Conservation (phyloP, 1,284 basidiomycete species). For the Trametes sp. region DNA sequence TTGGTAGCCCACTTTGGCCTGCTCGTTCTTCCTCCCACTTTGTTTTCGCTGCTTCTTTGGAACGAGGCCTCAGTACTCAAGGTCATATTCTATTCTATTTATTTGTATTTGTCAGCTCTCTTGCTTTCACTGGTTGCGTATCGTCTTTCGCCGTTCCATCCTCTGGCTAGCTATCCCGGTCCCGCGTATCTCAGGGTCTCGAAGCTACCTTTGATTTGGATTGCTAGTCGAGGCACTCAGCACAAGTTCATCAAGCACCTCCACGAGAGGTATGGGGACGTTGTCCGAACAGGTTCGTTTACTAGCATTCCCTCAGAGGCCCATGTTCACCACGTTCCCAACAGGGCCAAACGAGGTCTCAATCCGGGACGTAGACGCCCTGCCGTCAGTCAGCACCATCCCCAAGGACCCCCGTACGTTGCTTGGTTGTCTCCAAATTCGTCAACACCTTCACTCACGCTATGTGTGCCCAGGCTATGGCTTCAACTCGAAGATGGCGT, state of each 20-base stretch:
- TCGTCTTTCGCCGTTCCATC: slow-evolving; percentile 43
- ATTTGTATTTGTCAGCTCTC: slow-evolving; percentile 20
- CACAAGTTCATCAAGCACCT: slow-evolving; percentile 35
- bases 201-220: slow-evolving; percentile 33
- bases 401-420: slow-evolving; percentile 14
- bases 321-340: background rate
- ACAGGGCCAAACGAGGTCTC: slow-evolving; percentile 23
- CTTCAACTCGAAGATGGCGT: too few relatives aligned
- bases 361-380: background rate
- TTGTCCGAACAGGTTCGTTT: slow-evolving; percentile 39
- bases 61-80: too few relatives aligned
- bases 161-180: slow-evolving; percentile 41
- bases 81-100: background rate
- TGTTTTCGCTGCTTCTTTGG: background rate
- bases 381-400: slow-evolving; percentile 2
- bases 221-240: slow-evolving; percentile 31
- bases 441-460: background rate
- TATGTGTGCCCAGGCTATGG: background rate
- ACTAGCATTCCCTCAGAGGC: too few relatives aligned
- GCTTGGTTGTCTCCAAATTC: background rate
- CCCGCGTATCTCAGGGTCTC: slow-evolving; percentile 37
- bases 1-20: background rate
- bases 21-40: background rate
- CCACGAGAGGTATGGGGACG: slow-evolving; percentile 40
- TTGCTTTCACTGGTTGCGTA: slow-evolving; percentile 33